A percentile compares a stretch with the other conserved stretches of the same genome.
Evolutionary conservation across 2,329 filamentous ascomycete species (phyloP).

Genomic region (Beauveria sp.): DNA sequence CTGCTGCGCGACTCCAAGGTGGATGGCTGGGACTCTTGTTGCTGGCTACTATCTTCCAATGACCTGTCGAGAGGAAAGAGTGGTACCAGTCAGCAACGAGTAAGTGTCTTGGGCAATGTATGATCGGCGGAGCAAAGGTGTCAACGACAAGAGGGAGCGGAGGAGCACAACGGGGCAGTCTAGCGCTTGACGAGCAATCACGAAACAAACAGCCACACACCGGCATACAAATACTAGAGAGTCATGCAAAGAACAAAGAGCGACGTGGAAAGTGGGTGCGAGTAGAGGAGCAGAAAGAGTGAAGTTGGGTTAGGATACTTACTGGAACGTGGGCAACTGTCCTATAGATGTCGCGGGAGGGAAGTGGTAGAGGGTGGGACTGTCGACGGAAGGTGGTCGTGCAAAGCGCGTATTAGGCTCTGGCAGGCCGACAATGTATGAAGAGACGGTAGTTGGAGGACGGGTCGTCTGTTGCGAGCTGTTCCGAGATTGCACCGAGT

Average conservation of each 20-base stretch:
- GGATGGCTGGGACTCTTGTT: constrained; percentile 10
- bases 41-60: constrained; percentile 10
- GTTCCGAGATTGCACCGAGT: neutral
- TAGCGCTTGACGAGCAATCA: neutral
- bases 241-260: neutral
- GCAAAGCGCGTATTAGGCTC: constrained; percentile 46
- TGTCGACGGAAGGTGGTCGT: constrained; percentile 50
- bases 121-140: neutral
- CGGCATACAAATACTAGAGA: neutral
- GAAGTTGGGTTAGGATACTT: neutral
- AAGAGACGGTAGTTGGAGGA: constrained; percentile 15
- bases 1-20: constrained; percentile 28
- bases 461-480: neutral
- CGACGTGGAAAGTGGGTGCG: neutral
- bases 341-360: constrained; percentile 20
- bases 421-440: constrained; percentile 31
- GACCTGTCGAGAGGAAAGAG: constrained; percentile 19
- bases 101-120: neutral
- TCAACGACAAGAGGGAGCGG: neutral
- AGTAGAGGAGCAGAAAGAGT: neutral
- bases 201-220: neutral
- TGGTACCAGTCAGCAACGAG: constrained; percentile 21
- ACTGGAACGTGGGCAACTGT: constrained; percentile 5
- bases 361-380: constrained; percentile 56
- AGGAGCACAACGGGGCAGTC: neutral